A percentile compares a stretch with the other conserved stretches of the same genome.
phyloP scores from a whole-genome alignment of 108 stramenopile species.

The Schizochytrium sp. region DNA sequence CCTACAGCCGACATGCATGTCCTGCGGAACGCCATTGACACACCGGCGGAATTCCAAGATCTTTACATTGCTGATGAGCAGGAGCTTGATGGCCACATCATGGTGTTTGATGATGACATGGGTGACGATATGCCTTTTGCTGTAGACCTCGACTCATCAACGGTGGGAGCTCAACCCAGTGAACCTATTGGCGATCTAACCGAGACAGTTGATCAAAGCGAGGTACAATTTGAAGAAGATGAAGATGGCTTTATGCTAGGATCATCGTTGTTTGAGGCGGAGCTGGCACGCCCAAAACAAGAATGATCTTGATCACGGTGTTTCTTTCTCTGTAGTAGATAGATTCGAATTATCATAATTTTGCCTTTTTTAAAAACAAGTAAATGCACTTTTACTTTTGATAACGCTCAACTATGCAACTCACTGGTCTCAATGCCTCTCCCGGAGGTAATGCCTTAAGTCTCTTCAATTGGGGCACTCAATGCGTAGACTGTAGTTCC shows the following conservation, averaged over 20 bases:
- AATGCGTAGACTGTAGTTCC: no score
- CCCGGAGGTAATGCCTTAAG: no score
- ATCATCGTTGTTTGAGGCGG: neutral
- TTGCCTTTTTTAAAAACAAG: no score
- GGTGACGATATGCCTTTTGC: neutral
- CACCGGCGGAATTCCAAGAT: conserved; percentile 48
- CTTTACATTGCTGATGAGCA: conserved; percentile 51
- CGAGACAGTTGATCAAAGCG: neutral
- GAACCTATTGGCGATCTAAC: neutral
- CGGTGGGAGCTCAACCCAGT: neutral
- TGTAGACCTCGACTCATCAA: neutral
- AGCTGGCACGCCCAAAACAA: neutral
- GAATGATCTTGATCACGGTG: neutral
- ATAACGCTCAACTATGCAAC: no score
- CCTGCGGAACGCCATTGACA: conserved; percentile 37
- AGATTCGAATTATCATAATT: no score
- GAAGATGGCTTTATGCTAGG: conserved; percentile 23
- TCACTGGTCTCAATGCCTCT: no score
- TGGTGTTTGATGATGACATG: conserved; percentile 52
- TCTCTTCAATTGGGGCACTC: no score
- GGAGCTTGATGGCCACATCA: conserved; percentile 42
- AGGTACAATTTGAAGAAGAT: conserved; percentile 17
- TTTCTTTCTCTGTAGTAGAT: neutral
- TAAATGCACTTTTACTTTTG: no score
- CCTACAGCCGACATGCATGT: neutral